Conservation (phyloP, 2,329 filamentous ascomycete genomes). For the Aureobasidium sp. region DNA sequence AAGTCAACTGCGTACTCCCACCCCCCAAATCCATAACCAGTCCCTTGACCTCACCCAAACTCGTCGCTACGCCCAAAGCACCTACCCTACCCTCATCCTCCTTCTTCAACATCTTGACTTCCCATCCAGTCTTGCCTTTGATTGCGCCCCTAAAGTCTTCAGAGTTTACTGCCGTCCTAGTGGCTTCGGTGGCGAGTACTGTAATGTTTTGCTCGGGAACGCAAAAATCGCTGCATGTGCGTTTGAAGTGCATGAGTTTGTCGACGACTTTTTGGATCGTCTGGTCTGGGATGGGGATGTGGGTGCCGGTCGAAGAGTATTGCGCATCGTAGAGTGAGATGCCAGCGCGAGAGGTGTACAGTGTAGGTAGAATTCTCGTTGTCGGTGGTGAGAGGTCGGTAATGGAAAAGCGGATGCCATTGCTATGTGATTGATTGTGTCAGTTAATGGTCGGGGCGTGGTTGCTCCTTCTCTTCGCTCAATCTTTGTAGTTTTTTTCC, state of each 20-base stretch:
- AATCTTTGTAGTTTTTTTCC: too few species aligned
- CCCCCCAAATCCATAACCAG: constrained; percentile 84
- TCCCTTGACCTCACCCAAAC: constrained; percentile 60
- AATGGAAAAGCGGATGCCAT: constrained; percentile 89
- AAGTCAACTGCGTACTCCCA: constrained; percentile 61
- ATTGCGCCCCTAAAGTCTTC: constrained; percentile 60
- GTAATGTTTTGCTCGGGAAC: constrained; percentile 60
- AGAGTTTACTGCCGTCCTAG: constrained; percentile 70
- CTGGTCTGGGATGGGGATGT: constrained; percentile 46
- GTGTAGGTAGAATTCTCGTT: constrained; percentile 63
- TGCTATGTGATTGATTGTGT: constrained; percentile 39
- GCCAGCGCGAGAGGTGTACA: constrained; percentile 68
- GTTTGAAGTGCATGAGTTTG: constrained; percentile 61
- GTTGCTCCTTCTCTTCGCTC: neutral
- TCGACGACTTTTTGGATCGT: constrained; percentile 60
- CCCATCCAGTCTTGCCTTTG: constrained; percentile 53
- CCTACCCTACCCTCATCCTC: constrained; percentile 76
- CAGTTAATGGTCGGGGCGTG: neutral
- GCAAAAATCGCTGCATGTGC: constrained; percentile 59
- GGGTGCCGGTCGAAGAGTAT: constrained; percentile 32
- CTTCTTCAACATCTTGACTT: constrained; percentile 65
- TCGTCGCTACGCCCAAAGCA: constrained; percentile 73
- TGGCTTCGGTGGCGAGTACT: constrained; percentile 82
- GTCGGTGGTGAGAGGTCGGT: constrained; percentile 66
- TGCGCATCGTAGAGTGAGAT: constrained; percentile 85